phyloP scores from a whole-genome alignment of 352 stramenopile genomes.

The Thraustochytrium striatum region DNA sequence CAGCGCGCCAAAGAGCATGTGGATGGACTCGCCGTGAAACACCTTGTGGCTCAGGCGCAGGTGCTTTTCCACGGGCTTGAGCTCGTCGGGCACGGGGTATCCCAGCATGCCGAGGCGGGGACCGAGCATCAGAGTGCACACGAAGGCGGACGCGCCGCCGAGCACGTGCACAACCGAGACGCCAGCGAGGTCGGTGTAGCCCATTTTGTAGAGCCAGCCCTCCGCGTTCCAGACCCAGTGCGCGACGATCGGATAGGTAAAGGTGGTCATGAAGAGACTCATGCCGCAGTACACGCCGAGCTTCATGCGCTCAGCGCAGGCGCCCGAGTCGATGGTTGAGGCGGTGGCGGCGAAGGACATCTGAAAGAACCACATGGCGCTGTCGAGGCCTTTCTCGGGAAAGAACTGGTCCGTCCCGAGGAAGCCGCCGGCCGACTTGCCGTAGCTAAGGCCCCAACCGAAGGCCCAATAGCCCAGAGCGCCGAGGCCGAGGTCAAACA shows the following conservation, averaged over 20 bases:
- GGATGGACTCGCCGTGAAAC: constrained; percentile 10
- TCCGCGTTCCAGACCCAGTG: constrained; percentile 45
- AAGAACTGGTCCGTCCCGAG: constrained; percentile 56
- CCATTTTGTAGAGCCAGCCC: constrained; percentile 43
- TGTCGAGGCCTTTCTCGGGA: constrained; percentile 51
- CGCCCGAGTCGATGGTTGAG: constrained; percentile 60
- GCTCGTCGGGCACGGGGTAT: background rate
- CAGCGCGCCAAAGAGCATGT: constrained; percentile 38
- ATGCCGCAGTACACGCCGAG: constrained; percentile 61
- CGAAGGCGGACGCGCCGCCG: constrained; percentile 19
- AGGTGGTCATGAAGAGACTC: constrained; percentile 56
- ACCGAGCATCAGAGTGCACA: constrained; percentile 44
- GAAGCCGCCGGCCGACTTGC: constrained; percentile 51
- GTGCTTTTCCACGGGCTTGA: constrained; percentile 25
- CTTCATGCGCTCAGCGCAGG: constrained; percentile 59
- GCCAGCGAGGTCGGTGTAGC: constrained; percentile 39
- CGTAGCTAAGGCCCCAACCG: constrained; percentile 64
- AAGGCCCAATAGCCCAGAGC: constrained; percentile 57
- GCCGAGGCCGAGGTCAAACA: constrained; percentile 62
- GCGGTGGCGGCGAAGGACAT: constrained; percentile 60
- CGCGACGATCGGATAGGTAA: constrained; percentile 63
- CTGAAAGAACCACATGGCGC: constrained; percentile 59
- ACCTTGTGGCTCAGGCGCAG: constrained; percentile 44
- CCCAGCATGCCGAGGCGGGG: constrained; percentile 37
- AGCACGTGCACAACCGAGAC: constrained; percentile 41